Conservation (phyloP, 2,329 filamentous ascomycete genomes). For the Diplocarpon mali region DNA sequence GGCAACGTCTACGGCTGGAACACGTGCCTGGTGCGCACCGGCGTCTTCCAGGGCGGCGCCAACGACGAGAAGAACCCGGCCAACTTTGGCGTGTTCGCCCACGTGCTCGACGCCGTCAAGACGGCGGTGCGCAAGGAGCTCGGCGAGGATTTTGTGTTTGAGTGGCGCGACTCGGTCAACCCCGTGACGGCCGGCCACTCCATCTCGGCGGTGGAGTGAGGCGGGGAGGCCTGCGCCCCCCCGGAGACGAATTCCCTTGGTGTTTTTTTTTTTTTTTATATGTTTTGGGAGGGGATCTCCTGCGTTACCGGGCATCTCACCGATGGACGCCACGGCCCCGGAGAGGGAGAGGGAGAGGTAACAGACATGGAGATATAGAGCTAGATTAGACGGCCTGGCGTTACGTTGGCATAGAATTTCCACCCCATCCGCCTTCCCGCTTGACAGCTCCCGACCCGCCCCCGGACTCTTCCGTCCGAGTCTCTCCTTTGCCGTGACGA, state of each 20-base stretch:
- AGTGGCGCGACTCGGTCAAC: constrained; percentile 62
- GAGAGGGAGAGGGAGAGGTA: too few species aligned
- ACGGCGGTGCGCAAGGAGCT: constrained; percentile 57
- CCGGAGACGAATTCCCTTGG: constrained; percentile 3
- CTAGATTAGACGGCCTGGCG: too few species aligned
- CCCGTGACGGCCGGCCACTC: constrained; percentile 46
- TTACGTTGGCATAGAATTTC: too few species aligned
- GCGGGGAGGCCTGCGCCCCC: background rate
- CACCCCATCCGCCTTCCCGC: too few species aligned
- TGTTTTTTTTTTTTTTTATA: too few species aligned
- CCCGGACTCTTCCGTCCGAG: too few species aligned
- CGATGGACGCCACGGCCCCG: too few species aligned
- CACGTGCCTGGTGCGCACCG: constrained; percentile 66
- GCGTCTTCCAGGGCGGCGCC: constrained; percentile 66
- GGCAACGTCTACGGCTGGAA: constrained; percentile 79
- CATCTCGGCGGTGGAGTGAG: constrained; percentile 43
- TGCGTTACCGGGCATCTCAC: too few species aligned
- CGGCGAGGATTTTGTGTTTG: constrained; percentile 62
- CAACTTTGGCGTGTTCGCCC: constrained; percentile 64
- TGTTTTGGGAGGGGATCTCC: too few species aligned
- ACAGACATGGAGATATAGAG: too few species aligned
- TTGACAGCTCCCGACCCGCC: too few species aligned
- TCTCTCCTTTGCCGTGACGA: too few species aligned
- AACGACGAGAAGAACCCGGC: constrained; percentile 70
- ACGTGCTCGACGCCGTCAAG: constrained; percentile 61